Evolutionary conservation across 2,329 filamentous ascomycete genomes (phyloP).

Genomic region (Cercospora zeina): DNA sequence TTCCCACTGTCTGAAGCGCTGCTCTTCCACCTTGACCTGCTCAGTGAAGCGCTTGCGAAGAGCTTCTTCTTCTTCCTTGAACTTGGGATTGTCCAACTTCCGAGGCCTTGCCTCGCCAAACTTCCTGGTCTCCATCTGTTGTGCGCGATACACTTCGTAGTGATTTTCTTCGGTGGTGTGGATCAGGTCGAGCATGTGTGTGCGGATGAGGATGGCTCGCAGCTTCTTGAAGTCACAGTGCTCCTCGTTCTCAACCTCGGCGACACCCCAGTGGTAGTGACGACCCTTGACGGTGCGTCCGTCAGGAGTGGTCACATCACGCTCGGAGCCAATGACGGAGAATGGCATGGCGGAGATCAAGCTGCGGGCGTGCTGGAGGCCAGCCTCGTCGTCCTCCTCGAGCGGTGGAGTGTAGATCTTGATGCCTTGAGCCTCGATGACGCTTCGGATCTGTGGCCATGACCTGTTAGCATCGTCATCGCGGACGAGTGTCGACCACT

Average conservation of each 20-base stretch:
- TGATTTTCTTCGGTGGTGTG: conserved; percentile 99
- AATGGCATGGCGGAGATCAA: conserved; percentile 98
- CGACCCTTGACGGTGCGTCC: conserved; percentile 97
- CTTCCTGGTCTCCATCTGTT: conserved; percentile 99
- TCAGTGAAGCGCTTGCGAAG: conserved; percentile 98
- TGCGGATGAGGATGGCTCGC: conserved; percentile 92
- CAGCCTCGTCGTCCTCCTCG: conserved; percentile 97
- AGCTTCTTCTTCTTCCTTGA: conserved; percentile 99
- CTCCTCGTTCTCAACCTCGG: conserved; percentile 99
- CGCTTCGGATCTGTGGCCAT: conserved; percentile 74
- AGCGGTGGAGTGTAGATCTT: conserved; percentile 98
- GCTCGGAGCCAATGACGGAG: conserved; percentile 97
- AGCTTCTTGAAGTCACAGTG: conserved; percentile 99
- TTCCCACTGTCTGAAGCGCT: conserved; percentile 98
- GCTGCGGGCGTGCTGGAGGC: conserved; percentile 89
- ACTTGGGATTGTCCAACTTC: conserved; percentile 99
- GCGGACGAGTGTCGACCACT: neutral
- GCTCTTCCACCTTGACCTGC: conserved; percentile 99
- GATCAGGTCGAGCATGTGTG: conserved; percentile 97
- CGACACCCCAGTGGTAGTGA: conserved; percentile 98
- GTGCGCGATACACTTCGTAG: conserved; percentile 98
- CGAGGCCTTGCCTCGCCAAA: conserved; percentile 95
- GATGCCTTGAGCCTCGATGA: conserved; percentile 97
- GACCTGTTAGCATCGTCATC: conserved; percentile 35
- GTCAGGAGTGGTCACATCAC: conserved; percentile 95